Conservation (phyloP, 306 rosid species). For the Phaseolus lunatus region DNA sequence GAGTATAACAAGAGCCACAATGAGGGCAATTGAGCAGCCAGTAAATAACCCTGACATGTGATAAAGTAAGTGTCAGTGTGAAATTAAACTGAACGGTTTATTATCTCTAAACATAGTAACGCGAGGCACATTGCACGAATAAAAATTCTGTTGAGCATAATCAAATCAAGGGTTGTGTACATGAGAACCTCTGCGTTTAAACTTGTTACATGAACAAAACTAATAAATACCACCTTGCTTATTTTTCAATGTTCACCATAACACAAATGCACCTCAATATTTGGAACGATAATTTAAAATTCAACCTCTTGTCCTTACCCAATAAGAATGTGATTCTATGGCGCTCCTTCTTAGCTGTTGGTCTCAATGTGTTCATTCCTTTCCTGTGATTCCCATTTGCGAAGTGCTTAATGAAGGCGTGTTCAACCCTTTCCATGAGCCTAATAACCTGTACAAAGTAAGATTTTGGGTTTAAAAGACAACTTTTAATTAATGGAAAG, state of each 20-base stretch:
- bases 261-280: constrained; percentile 1
- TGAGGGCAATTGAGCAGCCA: constrained; percentile 47
- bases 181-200: neutral
- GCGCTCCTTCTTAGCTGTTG: constrained; percentile 24
- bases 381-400: constrained; percentile 49
- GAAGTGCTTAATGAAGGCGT: constrained; percentile 61
- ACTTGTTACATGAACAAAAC: neutral
- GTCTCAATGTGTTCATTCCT: constrained; percentile 46
- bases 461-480: neutral
- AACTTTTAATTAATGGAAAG: constrained; percentile 5
- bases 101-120: neutral
- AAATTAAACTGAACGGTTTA: constrained; percentile 1
- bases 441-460: constrained; percentile 54
- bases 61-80: neutral
- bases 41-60: constrained; percentile 36
- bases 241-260: neutral
- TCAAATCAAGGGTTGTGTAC: neutral
- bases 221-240: neutral
- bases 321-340: constrained; percentile 44
- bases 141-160: constrained; percentile 18
- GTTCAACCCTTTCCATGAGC: constrained; percentile 75
- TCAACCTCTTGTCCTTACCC: constrained; percentile 31
- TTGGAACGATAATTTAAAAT: neutral
- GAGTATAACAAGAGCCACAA: constrained; percentile 53
- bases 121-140: constrained; percentile 12